These are phyloP conservation scores for Arctium minus DNA, from an alignment of 129 eudicot genomes.

Conservation along the genomic window DNA sequence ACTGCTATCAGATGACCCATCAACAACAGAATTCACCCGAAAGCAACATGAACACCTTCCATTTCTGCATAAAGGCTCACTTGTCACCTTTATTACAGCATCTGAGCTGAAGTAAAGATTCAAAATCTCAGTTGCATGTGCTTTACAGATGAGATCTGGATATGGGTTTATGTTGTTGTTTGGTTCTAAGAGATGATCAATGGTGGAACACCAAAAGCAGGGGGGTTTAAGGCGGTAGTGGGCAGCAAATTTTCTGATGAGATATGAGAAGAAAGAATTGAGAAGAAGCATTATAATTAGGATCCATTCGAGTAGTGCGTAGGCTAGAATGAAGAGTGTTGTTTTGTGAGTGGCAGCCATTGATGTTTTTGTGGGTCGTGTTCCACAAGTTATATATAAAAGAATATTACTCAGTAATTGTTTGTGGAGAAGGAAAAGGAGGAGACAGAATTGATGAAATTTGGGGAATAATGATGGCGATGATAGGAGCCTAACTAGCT, in stretches of 20 bases:
- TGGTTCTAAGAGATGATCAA: slow-evolving; percentile 45
- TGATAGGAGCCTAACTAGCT: too few species aligned
- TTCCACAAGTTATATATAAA: slow-evolving; percentile 15
- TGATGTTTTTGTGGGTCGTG: slow-evolving; percentile 27
- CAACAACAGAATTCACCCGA: neutral
- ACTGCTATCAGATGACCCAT: neutral
- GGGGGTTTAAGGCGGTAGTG: slow-evolving; percentile 45
- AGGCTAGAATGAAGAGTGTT: slow-evolving; percentile 25
- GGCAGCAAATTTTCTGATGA: slow-evolving; percentile 38
- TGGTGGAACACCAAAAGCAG: slow-evolving; percentile 44
- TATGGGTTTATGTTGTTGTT: slow-evolving; percentile 18
- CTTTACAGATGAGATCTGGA: slow-evolving; percentile 36
- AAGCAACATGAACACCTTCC: slow-evolving; percentile 22
- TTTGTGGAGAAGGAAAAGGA: neutral
- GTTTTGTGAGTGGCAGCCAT: slow-evolving; percentile 40
- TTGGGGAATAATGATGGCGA: slow-evolving; percentile 26
- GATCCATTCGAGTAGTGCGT: slow-evolving; percentile 47
- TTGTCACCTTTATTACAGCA: slow-evolving; percentile 8
- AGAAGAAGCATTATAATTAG: slow-evolving; percentile 47
- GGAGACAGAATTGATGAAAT: slow-evolving; percentile 40
- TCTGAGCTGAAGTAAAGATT: slow-evolving; percentile 12
- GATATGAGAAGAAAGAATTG: slow-evolving; percentile 42
- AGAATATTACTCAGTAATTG: too few species aligned
- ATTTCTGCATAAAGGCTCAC: neutral
- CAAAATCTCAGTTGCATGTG: slow-evolving; percentile 38